Evolutionary conservation across 75 land plant species (phyloP).

Genomic region (Pinus albicaulis): DNA sequence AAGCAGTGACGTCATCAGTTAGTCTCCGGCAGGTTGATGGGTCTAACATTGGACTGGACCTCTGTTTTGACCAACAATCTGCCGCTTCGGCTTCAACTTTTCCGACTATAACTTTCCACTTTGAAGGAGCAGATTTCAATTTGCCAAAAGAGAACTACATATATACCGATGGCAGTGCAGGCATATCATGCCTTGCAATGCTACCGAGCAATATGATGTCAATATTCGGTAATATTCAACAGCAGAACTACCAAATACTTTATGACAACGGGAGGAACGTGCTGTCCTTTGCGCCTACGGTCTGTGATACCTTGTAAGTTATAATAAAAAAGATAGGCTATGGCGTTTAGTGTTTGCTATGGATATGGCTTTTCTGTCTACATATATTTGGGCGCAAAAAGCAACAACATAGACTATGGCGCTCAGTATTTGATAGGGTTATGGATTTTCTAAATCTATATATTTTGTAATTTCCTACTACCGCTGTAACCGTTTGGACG

Average conservation of each 20-base stretch:
- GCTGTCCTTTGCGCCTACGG: background rate
- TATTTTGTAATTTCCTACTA: no score
- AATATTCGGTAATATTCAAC: constrained; percentile 35
- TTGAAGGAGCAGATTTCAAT: constrained; percentile 12
- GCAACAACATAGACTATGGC: no score
- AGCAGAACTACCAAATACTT: constrained; percentile 23
- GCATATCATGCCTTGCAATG: constrained; percentile 24
- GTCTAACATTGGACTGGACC: constrained; percentile 19
- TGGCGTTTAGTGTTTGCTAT: no score
- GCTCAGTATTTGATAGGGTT: no score
- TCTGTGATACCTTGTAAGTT: background rate
- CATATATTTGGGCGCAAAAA: no score
- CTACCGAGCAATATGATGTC: constrained; percentile 8
- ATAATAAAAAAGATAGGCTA: no score
- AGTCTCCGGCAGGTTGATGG: background rate
- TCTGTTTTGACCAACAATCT: constrained; percentile 17
- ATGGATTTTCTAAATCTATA: no score
- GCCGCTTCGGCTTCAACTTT: background rate
- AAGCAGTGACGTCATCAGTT: constrained; percentile 12
- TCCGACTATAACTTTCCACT: constrained; percentile 20
- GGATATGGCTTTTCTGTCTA: no score
- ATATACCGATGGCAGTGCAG: constrained; percentile 1
- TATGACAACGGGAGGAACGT: constrained; percentile 6
- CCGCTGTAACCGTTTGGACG: no score
- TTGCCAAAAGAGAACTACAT: constrained; percentile 26